phyloP scores from a whole-genome alignment of 495 filamentous ascomycete genomes.

The Daldinia grandis region DNA sequence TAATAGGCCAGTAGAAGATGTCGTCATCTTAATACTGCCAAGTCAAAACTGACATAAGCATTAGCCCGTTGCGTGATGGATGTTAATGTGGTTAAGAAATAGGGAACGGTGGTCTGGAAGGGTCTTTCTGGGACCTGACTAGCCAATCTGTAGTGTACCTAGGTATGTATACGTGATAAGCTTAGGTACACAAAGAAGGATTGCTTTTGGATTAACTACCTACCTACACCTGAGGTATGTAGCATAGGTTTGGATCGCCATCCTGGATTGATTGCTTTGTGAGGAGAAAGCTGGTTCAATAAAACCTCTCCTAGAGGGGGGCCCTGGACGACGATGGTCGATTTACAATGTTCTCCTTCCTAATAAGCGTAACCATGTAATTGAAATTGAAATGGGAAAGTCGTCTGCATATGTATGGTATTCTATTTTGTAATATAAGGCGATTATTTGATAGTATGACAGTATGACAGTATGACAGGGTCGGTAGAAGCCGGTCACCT shows the following conservation, averaged over 20 bases:
- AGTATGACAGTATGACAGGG: slow-evolving; percentile 17
- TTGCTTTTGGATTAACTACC: neutral
- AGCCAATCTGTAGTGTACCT: slow-evolving; percentile 3
- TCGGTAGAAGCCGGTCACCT: slow-evolving; percentile 38
- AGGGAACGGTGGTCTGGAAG: slow-evolving; percentile 10
- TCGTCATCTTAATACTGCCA: slow-evolving; percentile 8
- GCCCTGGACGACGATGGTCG: neutral
- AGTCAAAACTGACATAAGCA: slow-evolving; percentile 6
- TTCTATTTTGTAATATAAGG: no score
- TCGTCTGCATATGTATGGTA: no score
- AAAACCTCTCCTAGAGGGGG: neutral
- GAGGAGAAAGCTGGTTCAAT: neutral
- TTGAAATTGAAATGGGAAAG: neutral
- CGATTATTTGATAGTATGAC: no score
- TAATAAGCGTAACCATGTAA: neutral
- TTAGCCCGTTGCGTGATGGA: neutral
- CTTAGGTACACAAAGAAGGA: neutral
- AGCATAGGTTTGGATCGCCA: neutral
- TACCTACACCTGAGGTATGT: no score
- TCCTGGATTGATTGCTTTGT: neutral
- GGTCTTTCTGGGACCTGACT: slow-evolving; percentile 15
- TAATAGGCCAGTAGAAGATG: neutral
- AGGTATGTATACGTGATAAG: no score
- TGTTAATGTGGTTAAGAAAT: neutral
- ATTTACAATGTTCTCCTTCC: neutral